Base-by-base conservation (phyloP, 164 flowering plant genomes). In the Magnolia changhungtana region DNA sequence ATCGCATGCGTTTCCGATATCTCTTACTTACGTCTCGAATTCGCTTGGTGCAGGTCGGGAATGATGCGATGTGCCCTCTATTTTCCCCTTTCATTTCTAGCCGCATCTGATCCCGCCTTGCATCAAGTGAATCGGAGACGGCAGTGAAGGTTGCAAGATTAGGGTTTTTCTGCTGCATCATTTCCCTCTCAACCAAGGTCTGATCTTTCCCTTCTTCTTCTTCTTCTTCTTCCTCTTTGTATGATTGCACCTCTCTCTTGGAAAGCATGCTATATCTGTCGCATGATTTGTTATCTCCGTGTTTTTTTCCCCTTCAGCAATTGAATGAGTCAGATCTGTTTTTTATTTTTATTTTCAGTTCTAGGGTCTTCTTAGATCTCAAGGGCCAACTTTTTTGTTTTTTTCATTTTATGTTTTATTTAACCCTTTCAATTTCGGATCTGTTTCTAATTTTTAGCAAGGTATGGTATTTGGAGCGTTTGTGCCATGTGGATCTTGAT, bases 41-140 rank as follows among this genome's bases (percentile, higher is more conserved):
- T 90, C 91, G 93, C 93, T 90, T 90, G 93, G 93, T 90, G 91
- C 93, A 90, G 93, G 91, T 90, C 94, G 94, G 94, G 94, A 90
- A 85, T 71, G 81, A 75, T 72, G 65, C 76, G 68, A 24, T 8
- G 37, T 31, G 45, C 45, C 45, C 45, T 37, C 45, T 37, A 37
- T 37, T 37, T 37, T 37, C 45, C 45, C 5, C 45, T 50, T 72
- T 29, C 76, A 68, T 24, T 27, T 67, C 72, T 21, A 45, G 72
- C 81, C 80, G 82, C 77, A 72, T 82, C 72, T 69, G 81, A 63
- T 89, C 94, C 94, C 87, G 91, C 90, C 89, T 89, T 90, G 94
- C 91, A 90, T 90, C 94, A 90, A 90, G 91, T 90, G 94, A 90
- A 90, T 87, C 86, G 84, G 94, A 86, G 87, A 72, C 87, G 63